phyloP scores from a whole-genome alignment of 1,284 basidiomycete genomes.

The Stygiomarasmius scandens region DNA sequence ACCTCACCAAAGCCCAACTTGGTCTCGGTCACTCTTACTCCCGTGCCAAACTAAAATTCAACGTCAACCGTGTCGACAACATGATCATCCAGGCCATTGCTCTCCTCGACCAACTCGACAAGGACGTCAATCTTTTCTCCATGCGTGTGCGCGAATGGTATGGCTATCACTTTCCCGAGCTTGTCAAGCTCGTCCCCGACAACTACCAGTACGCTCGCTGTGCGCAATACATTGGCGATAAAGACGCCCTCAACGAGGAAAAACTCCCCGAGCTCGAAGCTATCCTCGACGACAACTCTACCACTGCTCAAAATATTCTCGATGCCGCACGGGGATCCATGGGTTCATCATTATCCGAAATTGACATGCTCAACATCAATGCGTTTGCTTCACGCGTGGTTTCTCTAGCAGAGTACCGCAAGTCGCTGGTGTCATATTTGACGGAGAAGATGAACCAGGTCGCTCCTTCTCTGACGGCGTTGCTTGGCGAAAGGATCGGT shows the following conservation, averaged over 20 bases:
- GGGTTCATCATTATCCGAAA: slow-evolving; percentile 91
- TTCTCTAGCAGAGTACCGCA: slow-evolving; percentile 92
- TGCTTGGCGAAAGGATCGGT: slow-evolving; percentile 95
- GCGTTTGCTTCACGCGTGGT: slow-evolving; percentile 92
- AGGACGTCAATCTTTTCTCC: slow-evolving; percentile 98
- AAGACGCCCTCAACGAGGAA: slow-evolving; percentile 76
- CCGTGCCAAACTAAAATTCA: slow-evolving; percentile 98
- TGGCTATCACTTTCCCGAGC: slow-evolving; percentile 99
- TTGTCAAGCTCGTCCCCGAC: slow-evolving; percentile 92
- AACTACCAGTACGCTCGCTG: slow-evolving; percentile 94
- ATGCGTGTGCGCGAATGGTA: slow-evolving; percentile 99
- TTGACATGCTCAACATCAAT: slow-evolving; percentile 96
- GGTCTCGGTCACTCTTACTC: slow-evolving; percentile 98
- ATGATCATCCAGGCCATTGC: slow-evolving; percentile 99
- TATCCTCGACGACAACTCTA: slow-evolving; percentile 87
- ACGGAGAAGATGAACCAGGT: slow-evolving; percentile 98
- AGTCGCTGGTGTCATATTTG: slow-evolving; percentile 88
- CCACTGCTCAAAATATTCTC: slow-evolving; percentile 89
- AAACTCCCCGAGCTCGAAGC: slow-evolving; percentile 83
- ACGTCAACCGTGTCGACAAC: slow-evolving; percentile 99
- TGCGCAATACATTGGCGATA: slow-evolving; percentile 90
- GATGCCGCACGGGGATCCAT: slow-evolving; percentile 95
- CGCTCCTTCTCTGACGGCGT: slow-evolving; percentile 92
- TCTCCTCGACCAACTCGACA: slow-evolving; percentile 98
- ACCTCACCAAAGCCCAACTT: slow-evolving; percentile 92